Evolutionary conservation across 1,284 basidiomycete species (phyloP), one percentile per base, ranked within the genome.

Genomic region (Chalciporus sp.): DNA sequence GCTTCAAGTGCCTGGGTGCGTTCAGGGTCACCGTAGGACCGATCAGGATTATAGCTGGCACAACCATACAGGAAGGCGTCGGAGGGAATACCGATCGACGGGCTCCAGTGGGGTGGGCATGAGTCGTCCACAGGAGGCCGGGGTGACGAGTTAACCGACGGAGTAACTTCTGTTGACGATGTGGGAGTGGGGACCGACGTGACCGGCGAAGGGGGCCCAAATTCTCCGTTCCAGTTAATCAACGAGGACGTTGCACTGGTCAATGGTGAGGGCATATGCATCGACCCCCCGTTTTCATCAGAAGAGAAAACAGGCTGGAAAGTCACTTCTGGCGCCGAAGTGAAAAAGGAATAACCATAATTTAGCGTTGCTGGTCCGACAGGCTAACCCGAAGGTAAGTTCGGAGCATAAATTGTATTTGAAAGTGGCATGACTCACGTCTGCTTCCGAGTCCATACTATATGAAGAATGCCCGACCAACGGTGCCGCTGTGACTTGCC

Each of bases 221-320:
- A 47, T 23, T 61, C 49, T 26, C 63, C 61, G 26, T 71, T 61
- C 72, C 72, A 73, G 31, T 61, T 57, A 12, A 66, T 52, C 37
- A 73, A 55, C 14, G 70, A 70, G 3, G 74, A 73, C 11, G 72
- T 62, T 29, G 71, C 61, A 11, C 62, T 57, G 7, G 64, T 51
- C 28, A 72, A 57, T 1, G 72, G 72, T 8, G 72, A 67, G 7
- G 65, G 26, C 26, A 55, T 29, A 37, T 52, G 39, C 35, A 35
- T 52, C 43, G 45, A 12, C 26, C 26, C 17, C 19, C 29, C 10
- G 17, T 23, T 26, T 20, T 47, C 51, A 17, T 41, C 23, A 29
- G 33, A n/a, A n/a, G 45, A 29, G 9, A 35, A 29, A 31, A 20
- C 28, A 12, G 19, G 9, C 16, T 27, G 23, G 45, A 47, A n/a